phyloP scores from a whole-genome alignment of 2,329 filamentous ascomycete species.

The Cercospora canescens region DNA sequence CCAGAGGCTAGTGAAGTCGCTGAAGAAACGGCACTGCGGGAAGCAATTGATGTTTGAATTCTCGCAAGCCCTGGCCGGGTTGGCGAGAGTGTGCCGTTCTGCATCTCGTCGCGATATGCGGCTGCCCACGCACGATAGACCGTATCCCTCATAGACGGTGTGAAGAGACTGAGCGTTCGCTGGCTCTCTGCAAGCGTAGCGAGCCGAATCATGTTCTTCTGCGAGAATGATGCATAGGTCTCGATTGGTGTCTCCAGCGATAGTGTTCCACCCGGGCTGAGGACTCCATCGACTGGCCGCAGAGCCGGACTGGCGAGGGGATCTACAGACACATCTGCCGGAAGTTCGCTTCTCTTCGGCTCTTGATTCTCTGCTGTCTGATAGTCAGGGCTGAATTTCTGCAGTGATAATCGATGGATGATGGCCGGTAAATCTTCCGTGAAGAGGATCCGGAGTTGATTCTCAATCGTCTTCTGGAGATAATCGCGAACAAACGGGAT shows the following conservation, averaged over 20 bases:
- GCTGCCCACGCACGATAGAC: conserved; percentile 93
- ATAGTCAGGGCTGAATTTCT: conserved; percentile 88
- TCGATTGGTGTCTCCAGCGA: conserved; percentile 78
- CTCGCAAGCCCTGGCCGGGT: conserved; percentile 46
- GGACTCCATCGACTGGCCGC: conserved; percentile 66
- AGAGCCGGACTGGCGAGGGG: conserved; percentile 51
- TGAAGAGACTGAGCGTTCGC: conserved; percentile 86
- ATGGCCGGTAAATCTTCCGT: conserved; percentile 98
- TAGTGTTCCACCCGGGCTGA: conserved; percentile 71
- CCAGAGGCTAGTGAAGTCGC: conserved; percentile 64
- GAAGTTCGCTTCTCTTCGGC: conserved; percentile 49
- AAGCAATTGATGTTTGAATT: conserved; percentile 54
- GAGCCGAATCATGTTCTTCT: conserved; percentile 86
- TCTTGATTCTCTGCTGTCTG: conserved; percentile 60
- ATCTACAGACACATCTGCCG: conserved; percentile 29
- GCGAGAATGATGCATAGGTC: conserved; percentile 86
- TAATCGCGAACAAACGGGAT: conserved; percentile 98
- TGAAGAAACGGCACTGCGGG: conserved; percentile 51
- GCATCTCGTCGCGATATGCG: conserved; percentile 65
- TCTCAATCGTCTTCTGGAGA: conserved; percentile 92
- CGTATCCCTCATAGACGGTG: conserved; percentile 83
- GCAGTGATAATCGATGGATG: conserved; percentile 86
- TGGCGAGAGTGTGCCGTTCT: conserved; percentile 42
- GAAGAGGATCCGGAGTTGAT: conserved; percentile 86
- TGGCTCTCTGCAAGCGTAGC: conserved; percentile 84